These are phyloP conservation scores for Byssothecium circinans DNA, from an alignment of 2,329 filamentous ascomycete genomes.

Conservation along the genomic window DNA sequence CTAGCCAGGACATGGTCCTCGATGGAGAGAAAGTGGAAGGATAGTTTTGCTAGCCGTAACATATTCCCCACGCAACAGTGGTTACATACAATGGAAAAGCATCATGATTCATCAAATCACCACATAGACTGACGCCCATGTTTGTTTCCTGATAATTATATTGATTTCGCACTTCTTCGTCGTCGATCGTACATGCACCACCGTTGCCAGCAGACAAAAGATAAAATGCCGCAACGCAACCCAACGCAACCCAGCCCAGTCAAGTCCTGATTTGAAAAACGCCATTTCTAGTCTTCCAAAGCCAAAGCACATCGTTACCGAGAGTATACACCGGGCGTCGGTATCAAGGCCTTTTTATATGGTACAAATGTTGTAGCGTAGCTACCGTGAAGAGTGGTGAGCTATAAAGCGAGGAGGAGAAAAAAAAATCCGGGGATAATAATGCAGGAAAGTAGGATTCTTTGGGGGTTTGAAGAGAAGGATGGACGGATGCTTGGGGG, in stretches of 20 bases:
- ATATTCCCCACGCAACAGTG: too few species aligned
- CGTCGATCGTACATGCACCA: constrained; percentile 2
- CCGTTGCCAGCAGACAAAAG: background rate
- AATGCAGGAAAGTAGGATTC: constrained; percentile 11
- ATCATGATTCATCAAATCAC: background rate
- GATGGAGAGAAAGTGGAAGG: too few species aligned
- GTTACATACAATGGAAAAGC: too few species aligned
- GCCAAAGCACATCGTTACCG: background rate
- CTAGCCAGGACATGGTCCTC: background rate
- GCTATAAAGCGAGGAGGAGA: constrained; percentile 5
- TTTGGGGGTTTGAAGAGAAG: constrained; percentile 4
- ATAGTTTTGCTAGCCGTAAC: too few species aligned
- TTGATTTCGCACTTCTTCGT: background rate
- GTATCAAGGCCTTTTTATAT: constrained; percentile 6
- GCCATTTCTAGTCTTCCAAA: too few species aligned
- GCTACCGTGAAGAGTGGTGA: constrained; percentile 14
- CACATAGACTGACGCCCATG: background rate
- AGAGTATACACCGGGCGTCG: too few species aligned
- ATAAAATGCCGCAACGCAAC: background rate
- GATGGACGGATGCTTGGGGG: background rate
- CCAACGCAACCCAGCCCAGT: background rate
- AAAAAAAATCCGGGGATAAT: too few species aligned
- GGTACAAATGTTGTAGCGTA: constrained; percentile 10
- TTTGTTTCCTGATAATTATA: constrained; percentile 3
- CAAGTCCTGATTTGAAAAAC: too few species aligned